Evolutionary conservation across 306 rosid species (phyloP).

Genomic region (Castanea mollissima): DNA sequence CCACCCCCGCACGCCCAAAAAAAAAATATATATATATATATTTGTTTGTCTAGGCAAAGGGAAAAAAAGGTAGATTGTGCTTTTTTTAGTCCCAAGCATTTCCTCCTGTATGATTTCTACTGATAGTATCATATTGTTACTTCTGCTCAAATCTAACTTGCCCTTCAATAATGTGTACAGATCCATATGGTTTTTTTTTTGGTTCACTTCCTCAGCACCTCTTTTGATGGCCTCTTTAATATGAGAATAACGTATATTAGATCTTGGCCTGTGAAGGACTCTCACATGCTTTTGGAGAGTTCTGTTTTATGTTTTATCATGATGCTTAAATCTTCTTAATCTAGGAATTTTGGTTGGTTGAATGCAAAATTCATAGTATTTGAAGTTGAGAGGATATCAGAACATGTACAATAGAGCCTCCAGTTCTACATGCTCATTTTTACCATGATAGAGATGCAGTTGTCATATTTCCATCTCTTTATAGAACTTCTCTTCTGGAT

Average conservation of each 20-base stretch:
- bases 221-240: neutral
- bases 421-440: neutral
- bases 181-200: neutral
- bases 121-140: neutral
- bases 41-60: neutral
- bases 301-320: neutral
- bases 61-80: neutral
- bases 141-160: neutral
- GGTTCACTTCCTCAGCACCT: neutral
- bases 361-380: neutral
- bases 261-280: neutral
- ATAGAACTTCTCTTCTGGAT: neutral
- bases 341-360: neutral
- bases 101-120: neutral
- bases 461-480: neutral
- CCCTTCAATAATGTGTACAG: neutral
- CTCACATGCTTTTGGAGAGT: neutral
- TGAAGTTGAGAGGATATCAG: neutral
- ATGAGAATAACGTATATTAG: neutral
- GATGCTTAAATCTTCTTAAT: neutral
- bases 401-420: neutral
- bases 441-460: neutral
- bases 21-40: neutral
- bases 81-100: neutral
- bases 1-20: neutral